These are phyloP conservation scores for Xylaria sp. DNA, from an alignment of 2,329 filamentous ascomycete genomes.

Conservation along the genomic window DNA sequence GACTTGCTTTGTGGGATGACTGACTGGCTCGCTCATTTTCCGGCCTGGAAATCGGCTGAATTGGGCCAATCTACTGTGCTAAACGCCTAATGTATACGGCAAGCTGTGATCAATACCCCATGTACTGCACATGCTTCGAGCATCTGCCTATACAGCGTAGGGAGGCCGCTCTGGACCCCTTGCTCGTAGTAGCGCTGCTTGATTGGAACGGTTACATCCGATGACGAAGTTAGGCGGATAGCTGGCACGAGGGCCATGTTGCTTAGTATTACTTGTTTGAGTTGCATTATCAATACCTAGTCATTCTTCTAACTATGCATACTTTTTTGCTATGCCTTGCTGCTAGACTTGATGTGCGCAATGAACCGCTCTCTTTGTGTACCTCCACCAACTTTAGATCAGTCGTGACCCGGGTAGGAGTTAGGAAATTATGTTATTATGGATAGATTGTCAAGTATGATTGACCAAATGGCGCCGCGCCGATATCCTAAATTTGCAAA, in stretches of 20 bases:
- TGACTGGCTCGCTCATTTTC: not conserved
- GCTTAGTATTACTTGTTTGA: constrained; percentile 11
- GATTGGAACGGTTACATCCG: not conserved
- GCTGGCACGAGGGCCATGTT: not conserved
- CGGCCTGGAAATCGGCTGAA: not conserved
- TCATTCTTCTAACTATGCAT: constrained; percentile 23
- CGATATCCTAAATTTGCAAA: constrained; percentile 34
- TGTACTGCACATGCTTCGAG: not conserved
- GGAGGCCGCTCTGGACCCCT: not conserved
- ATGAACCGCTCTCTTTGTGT: constrained; percentile 5
- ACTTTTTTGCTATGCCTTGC: constrained; percentile 6
- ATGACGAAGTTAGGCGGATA: not conserved
- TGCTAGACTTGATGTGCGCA: not conserved
- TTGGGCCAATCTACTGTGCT: not conserved
- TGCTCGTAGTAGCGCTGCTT: not conserved
- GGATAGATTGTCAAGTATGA: constrained; percentile 24
- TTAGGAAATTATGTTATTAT: constrained; percentile 20
- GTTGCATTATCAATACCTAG: constrained; percentile 28
- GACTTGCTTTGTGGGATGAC: not conserved
- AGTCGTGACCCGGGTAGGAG: not conserved
- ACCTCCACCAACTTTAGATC: constrained; percentile 2
- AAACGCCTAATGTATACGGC: not conserved
- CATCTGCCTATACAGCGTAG: not conserved
- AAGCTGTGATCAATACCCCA: no score
- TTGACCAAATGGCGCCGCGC: constrained; percentile 37